phyloP scores from a whole-genome alignment of 2,329 filamentous ascomycete genomes.

The Cytospora chrysosperma region DNA sequence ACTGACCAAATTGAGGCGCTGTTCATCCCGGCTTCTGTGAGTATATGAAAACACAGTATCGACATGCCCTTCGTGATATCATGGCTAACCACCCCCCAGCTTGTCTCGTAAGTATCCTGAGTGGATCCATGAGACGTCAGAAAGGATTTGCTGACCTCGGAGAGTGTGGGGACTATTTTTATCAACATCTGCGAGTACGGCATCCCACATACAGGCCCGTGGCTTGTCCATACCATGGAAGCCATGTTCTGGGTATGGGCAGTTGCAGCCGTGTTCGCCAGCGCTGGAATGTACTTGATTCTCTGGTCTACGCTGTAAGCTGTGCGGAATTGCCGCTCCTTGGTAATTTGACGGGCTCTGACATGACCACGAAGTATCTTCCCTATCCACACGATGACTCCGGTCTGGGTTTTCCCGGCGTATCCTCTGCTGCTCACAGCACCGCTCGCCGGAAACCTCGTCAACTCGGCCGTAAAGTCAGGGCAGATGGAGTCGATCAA shows the following conservation, averaged over 20 bases:
- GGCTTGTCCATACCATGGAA: slow-evolving; percentile 60
- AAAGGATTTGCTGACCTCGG: slow-evolving; percentile 39
- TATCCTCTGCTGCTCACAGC: slow-evolving; percentile 78
- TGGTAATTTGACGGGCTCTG: not conserved
- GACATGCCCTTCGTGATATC: not conserved
- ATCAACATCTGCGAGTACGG: slow-evolving; percentile 81
- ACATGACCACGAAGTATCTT: slow-evolving; percentile 40
- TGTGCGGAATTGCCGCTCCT: not conserved
- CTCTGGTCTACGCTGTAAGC: slow-evolving; percentile 62
- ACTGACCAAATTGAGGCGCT: slow-evolving; percentile 75
- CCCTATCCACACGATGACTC: slow-evolving; percentile 80
- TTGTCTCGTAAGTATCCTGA: slow-evolving; percentile 42
- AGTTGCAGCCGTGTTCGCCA: slow-evolving; percentile 64
- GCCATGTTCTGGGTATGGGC: slow-evolving; percentile 75
- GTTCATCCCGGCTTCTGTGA: slow-evolving; percentile 68
- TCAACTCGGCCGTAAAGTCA: slow-evolving; percentile 39
- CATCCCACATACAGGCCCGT: slow-evolving; percentile 57
- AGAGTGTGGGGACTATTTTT: slow-evolving; percentile 70
- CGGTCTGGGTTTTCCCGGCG: slow-evolving; percentile 83
- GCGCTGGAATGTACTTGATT: slow-evolving; percentile 70
- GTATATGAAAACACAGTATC: slow-evolving; percentile 28
- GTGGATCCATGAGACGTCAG: slow-evolving; percentile 48
- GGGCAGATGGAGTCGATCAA: slow-evolving; percentile 36
- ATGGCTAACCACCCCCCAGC: slow-evolving; percentile 31
- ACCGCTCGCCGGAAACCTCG: slow-evolving; percentile 64